These are phyloP conservation scores for Ceratocystis lukuohia DNA, from an alignment of 2,329 filamentous ascomycete species.

Conservation along the genomic window DNA sequence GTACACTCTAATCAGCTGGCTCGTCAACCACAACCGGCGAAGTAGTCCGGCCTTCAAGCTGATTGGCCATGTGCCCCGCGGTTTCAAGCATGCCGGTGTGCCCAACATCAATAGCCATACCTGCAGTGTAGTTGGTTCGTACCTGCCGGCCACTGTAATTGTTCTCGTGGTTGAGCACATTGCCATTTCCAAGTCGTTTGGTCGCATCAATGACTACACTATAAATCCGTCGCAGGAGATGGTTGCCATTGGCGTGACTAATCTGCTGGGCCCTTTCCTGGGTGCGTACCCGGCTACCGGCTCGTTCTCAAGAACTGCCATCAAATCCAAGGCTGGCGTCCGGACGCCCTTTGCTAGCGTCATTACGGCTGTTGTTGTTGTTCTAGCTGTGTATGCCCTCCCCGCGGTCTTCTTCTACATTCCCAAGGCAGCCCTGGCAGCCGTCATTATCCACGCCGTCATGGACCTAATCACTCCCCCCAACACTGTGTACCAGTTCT, in stretches of 20 bases:
- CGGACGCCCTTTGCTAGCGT: slow-evolving; percentile 76
- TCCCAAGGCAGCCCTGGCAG: slow-evolving; percentile 59
- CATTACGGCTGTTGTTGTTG: slow-evolving; percentile 67
- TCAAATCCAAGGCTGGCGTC: slow-evolving; percentile 88
- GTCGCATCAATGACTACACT: slow-evolving; percentile 66
- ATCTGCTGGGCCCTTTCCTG: slow-evolving; percentile 63
- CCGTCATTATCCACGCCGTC: slow-evolving; percentile 83
- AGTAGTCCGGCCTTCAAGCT: slow-evolving; percentile 58
- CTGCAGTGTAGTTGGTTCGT: slow-evolving; percentile 47
- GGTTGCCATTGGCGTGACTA: slow-evolving; percentile 62
- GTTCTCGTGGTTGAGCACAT: slow-evolving; percentile 72
- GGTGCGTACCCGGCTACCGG: slow-evolving; percentile 77
- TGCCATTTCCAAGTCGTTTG: slow-evolving; percentile 71
- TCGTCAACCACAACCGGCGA: slow-evolving; percentile 58
- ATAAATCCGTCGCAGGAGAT: slow-evolving; percentile 71
- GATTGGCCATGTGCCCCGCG: slow-evolving; percentile 63
- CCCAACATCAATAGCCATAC: slow-evolving; percentile 48
- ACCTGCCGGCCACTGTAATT: slow-evolving; percentile 62
- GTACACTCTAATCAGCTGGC: slow-evolving; percentile 82
- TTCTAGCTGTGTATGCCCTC: slow-evolving; percentile 73
- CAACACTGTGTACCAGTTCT: slow-evolving; percentile 75
- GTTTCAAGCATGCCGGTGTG: slow-evolving; percentile 57
- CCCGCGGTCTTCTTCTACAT: slow-evolving; percentile 83
- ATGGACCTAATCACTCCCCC: slow-evolving; percentile 74
- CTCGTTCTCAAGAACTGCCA: slow-evolving; percentile 80